Evolutionary conservation across 2,329 filamentous ascomycete genomes (phyloP).

Genomic region (Cryoendolithus antarcticus): DNA sequence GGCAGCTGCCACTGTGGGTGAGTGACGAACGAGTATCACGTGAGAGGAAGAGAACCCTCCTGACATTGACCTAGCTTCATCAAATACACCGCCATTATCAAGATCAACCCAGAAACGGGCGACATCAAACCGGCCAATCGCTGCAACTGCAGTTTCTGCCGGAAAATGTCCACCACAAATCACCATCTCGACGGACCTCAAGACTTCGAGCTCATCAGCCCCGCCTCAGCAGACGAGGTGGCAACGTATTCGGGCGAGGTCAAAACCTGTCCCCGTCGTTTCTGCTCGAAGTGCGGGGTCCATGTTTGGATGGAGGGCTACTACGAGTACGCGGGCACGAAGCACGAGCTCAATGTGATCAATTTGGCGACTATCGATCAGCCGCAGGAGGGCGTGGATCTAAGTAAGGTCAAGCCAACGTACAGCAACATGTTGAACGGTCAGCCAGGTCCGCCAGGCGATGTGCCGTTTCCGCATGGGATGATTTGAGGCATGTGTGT

Average conservation of each 20-base stretch:
- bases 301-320: conserved; percentile 6
- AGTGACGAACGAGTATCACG: background rate
- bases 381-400: conserved; percentile 8
- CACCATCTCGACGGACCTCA: background rate
- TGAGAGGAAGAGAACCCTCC: background rate
- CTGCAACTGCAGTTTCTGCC: conserved; percentile 6
- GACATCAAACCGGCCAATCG: conserved; percentile 1
- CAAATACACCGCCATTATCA: conserved; percentile 3
- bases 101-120: background rate
- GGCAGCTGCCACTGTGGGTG: conserved; percentile 5
- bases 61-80: conserved; percentile 1
- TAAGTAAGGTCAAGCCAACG: conserved; percentile 7
- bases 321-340: conserved; percentile 3
- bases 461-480: too few relatives aligned
- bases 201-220: conserved; percentile 2
- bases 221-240: conserved; percentile 1
- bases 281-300: conserved; percentile 2
- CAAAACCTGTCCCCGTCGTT: conserved; percentile 2
- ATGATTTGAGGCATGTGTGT: too few relatives aligned
- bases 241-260: conserved; percentile 1
- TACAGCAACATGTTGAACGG: conserved; percentile 8
- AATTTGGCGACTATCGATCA: conserved; percentile 11
- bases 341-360: conserved; percentile 5
- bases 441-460: background rate
- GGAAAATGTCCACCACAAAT: conserved; percentile 1